Base-by-base conservation (phyloP, 2,329 filamentous ascomycete species). In the Fusarium piperis region DNA sequence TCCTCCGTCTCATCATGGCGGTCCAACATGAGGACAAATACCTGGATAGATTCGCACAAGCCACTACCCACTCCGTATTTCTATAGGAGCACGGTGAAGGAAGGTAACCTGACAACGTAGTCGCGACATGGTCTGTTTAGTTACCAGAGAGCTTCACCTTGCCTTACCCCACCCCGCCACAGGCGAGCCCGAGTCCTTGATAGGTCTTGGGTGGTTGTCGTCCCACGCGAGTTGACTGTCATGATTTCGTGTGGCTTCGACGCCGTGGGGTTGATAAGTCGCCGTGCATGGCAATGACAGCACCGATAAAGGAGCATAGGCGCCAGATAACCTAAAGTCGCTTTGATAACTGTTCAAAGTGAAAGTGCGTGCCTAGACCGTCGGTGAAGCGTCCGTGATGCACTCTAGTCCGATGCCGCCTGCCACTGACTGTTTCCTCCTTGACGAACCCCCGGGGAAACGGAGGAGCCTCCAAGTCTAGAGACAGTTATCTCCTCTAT, bases 231-330 rank as follows among this genome's bases (percentile, higher is more conserved):
- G 59, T 65, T 60, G 41, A 33, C 57, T 41, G 55, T 48, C 63
- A 62, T 62, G 32, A 44, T 58, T 62, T 59, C 18, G 30, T 66
- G 64, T 55, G 39, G 46, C 30, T 36, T 60, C 41, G 46, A 59
- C 60, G 18, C 59, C 70, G 67, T 74, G 74, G 70, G 59, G 69
- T 68, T 58, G 62, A 68, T 64, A 68, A 71, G 63, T 59, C 56
- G 33, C 38, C 52, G 57, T 38, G 36, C 59, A 62, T 62, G 9
- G 44, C 44, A 60, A 44, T 44, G 20, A 39, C 66, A 55, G 26
- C 38, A 59, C 15, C 23, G 33, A 59, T 52, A 32, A 44, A 33
- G 16, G 41, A 52, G 36, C 35, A 56, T 48, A 30, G 38, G 26
- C 32, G 35, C 12, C 35, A 39, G 38, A 53, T 41, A 64, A 39